A percentile compares a stretch with the other conserved stretches of the same genome.
phyloP scores from a whole-genome alignment of 2,329 filamentous ascomycete genomes.

The Fusarium udum region DNA sequence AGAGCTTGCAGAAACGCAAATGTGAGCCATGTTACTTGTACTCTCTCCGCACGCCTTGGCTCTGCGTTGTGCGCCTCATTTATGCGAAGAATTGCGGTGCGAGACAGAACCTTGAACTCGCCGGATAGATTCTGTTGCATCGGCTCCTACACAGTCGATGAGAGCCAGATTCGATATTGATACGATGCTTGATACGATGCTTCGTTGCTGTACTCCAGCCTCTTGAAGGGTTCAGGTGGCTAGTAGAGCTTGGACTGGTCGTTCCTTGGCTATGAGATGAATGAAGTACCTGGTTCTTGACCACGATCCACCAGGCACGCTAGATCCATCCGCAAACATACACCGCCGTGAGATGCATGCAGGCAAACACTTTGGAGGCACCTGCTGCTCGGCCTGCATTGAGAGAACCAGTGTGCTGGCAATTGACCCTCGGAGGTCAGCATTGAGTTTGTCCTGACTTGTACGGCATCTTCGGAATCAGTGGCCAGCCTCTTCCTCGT shows the following conservation, averaged over 20 bases:
- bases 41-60: constrained; percentile 7
- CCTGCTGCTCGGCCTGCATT: constrained; percentile 2
- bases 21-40: constrained; percentile 2
- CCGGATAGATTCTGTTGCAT: not conserved
- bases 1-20: constrained; percentile 28
- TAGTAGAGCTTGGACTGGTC: constrained; percentile 15
- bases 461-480: constrained; percentile 30
- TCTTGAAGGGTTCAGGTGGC: constrained; percentile 8
- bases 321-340: constrained; percentile 15
- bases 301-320: constrained; percentile 14
- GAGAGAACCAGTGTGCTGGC: constrained; percentile 1
- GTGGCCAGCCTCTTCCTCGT: constrained; percentile 1
- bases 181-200: constrained; percentile 5
- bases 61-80: constrained; percentile 8
- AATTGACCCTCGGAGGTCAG: constrained; percentile 13
- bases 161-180: not conserved
- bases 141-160: not conserved
- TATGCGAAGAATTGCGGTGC: not conserved
- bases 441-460: constrained; percentile 8
- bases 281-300: constrained; percentile 1
- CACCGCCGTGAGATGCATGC: constrained; percentile 27
- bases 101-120: not conserved
- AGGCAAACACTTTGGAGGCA: constrained; percentile 5
- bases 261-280: constrained; percentile 14
- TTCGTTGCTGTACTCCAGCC: not conserved